Evolutionary conservation across 768 basidiomycete genomes (phyloP), one percentile per base, ranked within the genome.

Genomic region (Myochromella boudieri): DNA sequence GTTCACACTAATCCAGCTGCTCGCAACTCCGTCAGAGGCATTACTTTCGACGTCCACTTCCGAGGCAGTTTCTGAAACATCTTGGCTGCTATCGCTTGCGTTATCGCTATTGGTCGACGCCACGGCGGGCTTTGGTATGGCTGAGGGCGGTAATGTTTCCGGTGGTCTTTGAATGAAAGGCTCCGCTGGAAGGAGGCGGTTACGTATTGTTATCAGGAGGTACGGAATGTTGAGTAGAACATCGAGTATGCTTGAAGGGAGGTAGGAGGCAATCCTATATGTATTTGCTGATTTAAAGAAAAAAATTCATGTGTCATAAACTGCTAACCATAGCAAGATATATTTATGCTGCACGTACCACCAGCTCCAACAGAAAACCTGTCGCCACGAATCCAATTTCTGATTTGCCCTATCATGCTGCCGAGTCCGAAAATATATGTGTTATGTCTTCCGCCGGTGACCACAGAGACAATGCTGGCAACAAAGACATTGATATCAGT

Each of bases 281-380:
- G 87, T 88, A 26, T 69, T 67, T 4, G 87, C 90, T 88, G 55
- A n/a, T 37, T 31, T 44, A 9, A 27, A 14, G 44, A 32, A 11
- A 52, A 42, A 55, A 15, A 9, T 61, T 46, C 33, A 21, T 25
- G 20, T 38, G 38, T 26, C n/a, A n/a, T 27, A 2, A 10, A 3
- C 15, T 28, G 11, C 4, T 11, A 32, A 9, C 21, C 18, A 17
- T 18, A n/a, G n/a, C n/a, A 28, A 4, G 12, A 12, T 20, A 4
- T 27, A 2, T 18, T 3, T 6, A 6, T 15, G 1, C n/a, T 9
- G 11, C 24, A 66, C 78, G 57, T 58, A 91, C 89, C 87, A 64
- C 90, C 91, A 41, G 91, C 84, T 47, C 91, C 91, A 45, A 92
- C 68, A 15, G 81, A 77, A 57, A 88, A 79, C 28, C 87, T 66